Evolutionary conservation across 2,329 filamentous ascomycete genomes (phyloP).

Genomic region (Parastagonospora avenae): DNA sequence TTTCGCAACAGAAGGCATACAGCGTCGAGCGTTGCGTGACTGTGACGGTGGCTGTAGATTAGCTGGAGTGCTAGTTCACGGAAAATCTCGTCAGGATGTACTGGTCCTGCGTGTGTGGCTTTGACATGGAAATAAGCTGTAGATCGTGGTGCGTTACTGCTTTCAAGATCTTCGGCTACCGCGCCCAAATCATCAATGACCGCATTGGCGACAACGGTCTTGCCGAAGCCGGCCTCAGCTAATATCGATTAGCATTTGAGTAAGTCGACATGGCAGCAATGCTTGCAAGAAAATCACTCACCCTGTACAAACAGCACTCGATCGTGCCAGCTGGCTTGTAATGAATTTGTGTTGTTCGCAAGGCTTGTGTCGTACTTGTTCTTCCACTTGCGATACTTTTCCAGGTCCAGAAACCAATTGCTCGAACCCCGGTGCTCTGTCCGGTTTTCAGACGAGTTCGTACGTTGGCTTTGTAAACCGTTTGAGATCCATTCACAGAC

Average conservation of each 20-base stretch:
- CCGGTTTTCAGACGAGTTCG: conserved; percentile 7
- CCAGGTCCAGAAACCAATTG: conserved; percentile 30
- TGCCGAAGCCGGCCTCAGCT: conserved; percentile 39
- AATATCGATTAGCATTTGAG: conserved; percentile 5
- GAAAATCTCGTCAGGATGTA: conserved; percentile 26
- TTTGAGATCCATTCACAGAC: conserved; percentile 32
- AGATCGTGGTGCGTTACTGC: conserved; percentile 27
- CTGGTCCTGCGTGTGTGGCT: conserved; percentile 17
- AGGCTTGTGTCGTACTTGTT: conserved; percentile 20
- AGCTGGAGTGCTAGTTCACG: conserved; percentile 31
- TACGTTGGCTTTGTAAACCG: conserved; percentile 11
- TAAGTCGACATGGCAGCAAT: background rate
- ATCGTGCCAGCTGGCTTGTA: conserved; percentile 30
- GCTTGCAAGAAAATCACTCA: conserved; percentile 5
- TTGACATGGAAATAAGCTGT: conserved; percentile 34
- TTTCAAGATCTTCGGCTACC: conserved; percentile 26
- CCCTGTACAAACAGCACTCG: conserved; percentile 39
- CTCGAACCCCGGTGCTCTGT: conserved; percentile 23
- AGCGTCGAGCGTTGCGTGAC: conserved; percentile 31
- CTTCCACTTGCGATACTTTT: conserved; percentile 33
- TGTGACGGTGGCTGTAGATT: conserved; percentile 28
- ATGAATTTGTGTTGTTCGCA: conserved; percentile 21
- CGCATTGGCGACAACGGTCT: conserved; percentile 30
- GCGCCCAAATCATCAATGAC: conserved; percentile 29
- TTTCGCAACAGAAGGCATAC: conserved; percentile 34